Conservation (phyloP, 2,329 filamentous ascomycete genomes). For the Biscogniauxia mediterranea region DNA sequence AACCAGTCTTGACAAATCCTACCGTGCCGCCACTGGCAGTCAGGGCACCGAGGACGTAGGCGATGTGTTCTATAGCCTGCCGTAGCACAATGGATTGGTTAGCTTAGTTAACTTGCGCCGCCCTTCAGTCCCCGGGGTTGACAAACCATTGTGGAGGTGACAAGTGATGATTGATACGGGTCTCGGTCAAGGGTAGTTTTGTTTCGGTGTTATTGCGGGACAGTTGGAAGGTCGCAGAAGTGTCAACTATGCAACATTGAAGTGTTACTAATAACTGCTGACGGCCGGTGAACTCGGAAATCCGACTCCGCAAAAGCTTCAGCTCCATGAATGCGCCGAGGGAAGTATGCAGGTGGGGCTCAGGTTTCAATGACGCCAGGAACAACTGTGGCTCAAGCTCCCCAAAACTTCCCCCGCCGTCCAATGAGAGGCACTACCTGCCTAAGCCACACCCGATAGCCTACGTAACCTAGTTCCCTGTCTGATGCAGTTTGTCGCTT, state of each 20-base stretch:
- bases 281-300: conserved; percentile 4
- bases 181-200: background rate
- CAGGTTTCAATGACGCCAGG: conserved; percentile 21
- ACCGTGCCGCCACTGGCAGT: conserved; percentile 85
- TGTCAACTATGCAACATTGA: background rate
- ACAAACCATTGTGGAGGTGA: background rate
- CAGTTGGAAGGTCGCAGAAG: background rate
- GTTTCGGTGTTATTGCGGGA: background rate
- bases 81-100: conserved; percentile 10
- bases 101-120: conserved; percentile 11
- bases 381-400: conserved; percentile 19
- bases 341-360: too few species aligned
- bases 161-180: background rate
- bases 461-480: background rate
- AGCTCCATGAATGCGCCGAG: conserved; percentile 3
- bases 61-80: conserved; percentile 55
- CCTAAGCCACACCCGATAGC: background rate
- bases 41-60: conserved; percentile 74
- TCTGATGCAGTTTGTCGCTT: background rate
- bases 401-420: too few species aligned
- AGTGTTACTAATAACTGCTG: background rate
- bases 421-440: conserved; percentile 5
- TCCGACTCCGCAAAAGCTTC: background rate
- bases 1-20: conserved; percentile 82
- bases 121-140: background rate